A percentile compares a stretch with the other conserved stretches of the same genome.
These are phyloP conservation scores for Aspergillus sojae DNA, from an alignment of 2,329 filamentous ascomycete genomes.

Conservation along the genomic window DNA sequence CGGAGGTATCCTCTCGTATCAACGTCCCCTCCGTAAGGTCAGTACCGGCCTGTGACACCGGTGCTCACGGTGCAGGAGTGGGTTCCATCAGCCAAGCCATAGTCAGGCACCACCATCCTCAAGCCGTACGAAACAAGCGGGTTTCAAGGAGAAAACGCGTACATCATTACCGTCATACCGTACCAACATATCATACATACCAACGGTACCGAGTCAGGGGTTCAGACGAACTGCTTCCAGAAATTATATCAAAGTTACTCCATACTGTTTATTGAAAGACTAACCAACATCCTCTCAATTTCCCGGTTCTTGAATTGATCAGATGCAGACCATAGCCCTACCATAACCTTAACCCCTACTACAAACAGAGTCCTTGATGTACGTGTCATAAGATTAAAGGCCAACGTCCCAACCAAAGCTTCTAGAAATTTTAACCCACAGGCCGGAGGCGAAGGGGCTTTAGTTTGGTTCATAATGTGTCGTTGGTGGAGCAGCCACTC, in stretches of 20 bases:
- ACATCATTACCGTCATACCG: not conserved
- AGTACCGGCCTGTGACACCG: not conserved
- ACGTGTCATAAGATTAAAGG: not conserved
- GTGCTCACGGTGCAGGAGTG: not conserved
- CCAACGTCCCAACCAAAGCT: not conserved
- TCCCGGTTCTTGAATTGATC: not conserved
- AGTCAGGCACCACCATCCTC: not conserved
- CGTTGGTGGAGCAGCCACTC: constrained; percentile 5
- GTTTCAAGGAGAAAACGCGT: constrained; percentile 9
- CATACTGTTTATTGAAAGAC: not conserved
- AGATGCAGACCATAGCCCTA: not conserved
- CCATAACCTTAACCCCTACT: not conserved
- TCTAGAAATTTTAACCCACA: not conserved
- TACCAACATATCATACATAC: not conserved
- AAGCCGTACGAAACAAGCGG: not conserved
- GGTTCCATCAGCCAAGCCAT: not conserved
- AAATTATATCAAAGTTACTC: not conserved
- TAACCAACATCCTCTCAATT: not conserved
- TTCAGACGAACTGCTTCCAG: not conserved
- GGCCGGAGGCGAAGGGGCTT: not conserved
- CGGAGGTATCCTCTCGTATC: not conserved
- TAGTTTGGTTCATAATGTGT: constrained; percentile 6
- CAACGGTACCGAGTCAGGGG: constrained; percentile 2
- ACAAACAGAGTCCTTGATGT: not conserved
- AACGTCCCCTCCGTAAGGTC: no score